Percentiles rank a stretch among this genome's conserved stretches.
These are phyloP conservation scores for Mucor racemosus DNA, from an alignment of 371 early-diverging fungal genomes.

Conservation along the genomic window DNA sequence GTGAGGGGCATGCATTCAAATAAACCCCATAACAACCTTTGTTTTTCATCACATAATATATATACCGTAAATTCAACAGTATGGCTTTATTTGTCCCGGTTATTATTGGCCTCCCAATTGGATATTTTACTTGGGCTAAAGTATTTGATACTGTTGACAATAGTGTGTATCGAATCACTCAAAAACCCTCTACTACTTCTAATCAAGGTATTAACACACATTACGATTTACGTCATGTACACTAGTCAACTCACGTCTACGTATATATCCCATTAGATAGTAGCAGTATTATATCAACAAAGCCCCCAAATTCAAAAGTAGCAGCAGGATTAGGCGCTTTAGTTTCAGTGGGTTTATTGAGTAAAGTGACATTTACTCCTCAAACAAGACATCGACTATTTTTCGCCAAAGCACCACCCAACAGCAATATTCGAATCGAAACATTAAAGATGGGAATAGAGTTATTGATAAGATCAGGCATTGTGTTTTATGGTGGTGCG, in stretches of 20 bases:
- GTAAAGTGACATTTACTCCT: conserved; percentile 34
- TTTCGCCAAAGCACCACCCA: conserved; percentile 45
- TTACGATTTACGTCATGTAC: neutral
- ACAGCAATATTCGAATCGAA: conserved; percentile 38
- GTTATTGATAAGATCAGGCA: conserved; percentile 34
- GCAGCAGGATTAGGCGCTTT: conserved; percentile 31
- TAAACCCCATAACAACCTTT: neutral
- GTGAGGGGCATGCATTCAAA: neutral
- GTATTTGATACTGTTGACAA: conserved; percentile 39
- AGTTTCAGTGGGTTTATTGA: conserved; percentile 28
- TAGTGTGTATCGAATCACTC: conserved; percentile 2
- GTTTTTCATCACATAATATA: neutral
- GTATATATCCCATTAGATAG: neutral
- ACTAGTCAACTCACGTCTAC: neutral
- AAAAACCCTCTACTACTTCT: neutral
- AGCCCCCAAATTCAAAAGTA: conserved; percentile 26
- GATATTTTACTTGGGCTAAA: conserved; percentile 44
- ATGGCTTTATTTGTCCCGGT: conserved; percentile 49
- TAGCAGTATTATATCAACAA: neutral
- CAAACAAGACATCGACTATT: conserved; percentile 45
- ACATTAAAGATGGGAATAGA: conserved; percentile 45
- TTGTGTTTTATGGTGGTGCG: conserved; percentile 49
- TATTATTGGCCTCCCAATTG: conserved; percentile 45
- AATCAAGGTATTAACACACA: neutral
- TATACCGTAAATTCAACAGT: neutral